Percentiles rank a stretch among this genome's conserved stretches.
phyloP scores from a whole-genome alignment of 495 filamentous ascomycete species.

The Oleoguttula mirabilis region DNA sequence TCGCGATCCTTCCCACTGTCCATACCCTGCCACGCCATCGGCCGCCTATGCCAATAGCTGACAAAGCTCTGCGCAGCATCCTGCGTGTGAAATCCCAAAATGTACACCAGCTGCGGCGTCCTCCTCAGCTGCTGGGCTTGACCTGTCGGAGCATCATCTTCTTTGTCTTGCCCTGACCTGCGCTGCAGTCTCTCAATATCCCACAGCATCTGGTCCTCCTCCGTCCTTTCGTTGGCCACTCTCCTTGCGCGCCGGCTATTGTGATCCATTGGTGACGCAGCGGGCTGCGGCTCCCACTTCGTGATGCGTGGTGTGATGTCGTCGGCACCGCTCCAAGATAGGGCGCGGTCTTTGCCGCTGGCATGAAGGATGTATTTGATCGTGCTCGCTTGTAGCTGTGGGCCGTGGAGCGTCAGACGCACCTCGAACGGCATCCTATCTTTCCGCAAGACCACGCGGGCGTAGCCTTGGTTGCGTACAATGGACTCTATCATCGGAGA shows the following conservation, averaged over 20 bases:
- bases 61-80: constrained; percentile 25
- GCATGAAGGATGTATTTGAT: constrained; percentile 16
- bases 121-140: neutral
- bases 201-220: neutral
- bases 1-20: neutral
- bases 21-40: constrained; percentile 6
- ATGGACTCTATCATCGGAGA: constrained; percentile 18
- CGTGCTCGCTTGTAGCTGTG: constrained; percentile 8
- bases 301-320: constrained; percentile 10
- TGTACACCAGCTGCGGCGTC: constrained; percentile 15
- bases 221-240: neutral
- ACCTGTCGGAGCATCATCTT: neutral
- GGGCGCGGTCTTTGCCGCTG: constrained; percentile 15
- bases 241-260: neutral
- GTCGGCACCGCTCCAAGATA: constrained; percentile 21
- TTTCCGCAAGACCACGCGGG: constrained; percentile 9
- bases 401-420: constrained; percentile 24
- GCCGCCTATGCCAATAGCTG: constrained; percentile 23
- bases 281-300: constrained; percentile 8
- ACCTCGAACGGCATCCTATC: constrained; percentile 22
- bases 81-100: constrained; percentile 25
- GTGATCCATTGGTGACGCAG: constrained; percentile 4
- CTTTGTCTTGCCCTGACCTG: neutral
- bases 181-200: neutral
- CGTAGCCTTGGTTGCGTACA: constrained; percentile 22